Percentiles rank a stretch among this genome's conserved stretches.
These are phyloP conservation scores for Vitis hybrid DNA, from an alignment of 177 flowering plant species.

Conservation along the genomic window DNA sequence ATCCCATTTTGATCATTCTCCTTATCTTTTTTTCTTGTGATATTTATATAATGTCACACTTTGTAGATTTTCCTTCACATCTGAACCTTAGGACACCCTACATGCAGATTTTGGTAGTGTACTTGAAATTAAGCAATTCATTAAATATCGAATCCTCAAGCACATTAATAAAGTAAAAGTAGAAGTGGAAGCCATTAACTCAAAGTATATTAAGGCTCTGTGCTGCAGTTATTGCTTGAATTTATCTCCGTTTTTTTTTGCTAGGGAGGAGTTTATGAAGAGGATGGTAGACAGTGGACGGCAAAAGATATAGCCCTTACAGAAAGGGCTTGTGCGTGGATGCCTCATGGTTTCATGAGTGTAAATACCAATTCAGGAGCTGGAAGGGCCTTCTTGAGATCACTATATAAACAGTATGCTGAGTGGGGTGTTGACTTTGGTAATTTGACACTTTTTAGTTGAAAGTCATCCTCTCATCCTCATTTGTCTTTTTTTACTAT, in stretches of 20 bases:
- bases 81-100: too few species aligned
- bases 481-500: background rate
- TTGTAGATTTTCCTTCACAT: too few species aligned
- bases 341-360: slow-evolving; percentile 93
- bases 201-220: too few species aligned
- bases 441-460: slow-evolving; percentile 20
- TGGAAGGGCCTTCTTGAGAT: slow-evolving; percentile 86
- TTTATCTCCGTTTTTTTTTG: background rate
- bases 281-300: slow-evolving; percentile 60
- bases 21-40: background rate
- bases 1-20: background rate
- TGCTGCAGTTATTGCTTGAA: background rate
- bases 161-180: too few species aligned
- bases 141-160: too few species aligned
- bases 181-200: too few species aligned
- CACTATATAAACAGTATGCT: slow-evolving; percentile 86
- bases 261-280: slow-evolving; percentile 70
- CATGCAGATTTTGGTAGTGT: too few species aligned
- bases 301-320: slow-evolving; percentile 78
- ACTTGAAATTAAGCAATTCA: too few species aligned
- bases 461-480: background rate
- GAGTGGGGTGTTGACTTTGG: slow-evolving; percentile 98
- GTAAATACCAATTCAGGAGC: slow-evolving; percentile 72
- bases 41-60: background rate
- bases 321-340: slow-evolving; percentile 84